phyloP scores from a whole-genome alignment of 192 early-diverging fungal genomes.

The Coemansia sp. region DNA sequence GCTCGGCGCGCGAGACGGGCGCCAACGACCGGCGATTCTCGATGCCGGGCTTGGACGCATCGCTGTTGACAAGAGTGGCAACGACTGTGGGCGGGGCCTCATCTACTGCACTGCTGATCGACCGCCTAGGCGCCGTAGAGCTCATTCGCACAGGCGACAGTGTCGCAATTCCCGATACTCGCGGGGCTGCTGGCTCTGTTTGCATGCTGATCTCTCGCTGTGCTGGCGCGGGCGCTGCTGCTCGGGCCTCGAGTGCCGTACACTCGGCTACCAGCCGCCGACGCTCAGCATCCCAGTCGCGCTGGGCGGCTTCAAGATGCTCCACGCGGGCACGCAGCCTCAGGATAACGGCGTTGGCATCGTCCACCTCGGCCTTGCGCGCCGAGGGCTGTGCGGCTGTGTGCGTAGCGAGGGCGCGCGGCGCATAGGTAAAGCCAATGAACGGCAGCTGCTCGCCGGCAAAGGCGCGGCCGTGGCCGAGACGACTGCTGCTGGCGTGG shows the following conservation, averaged over 20 bases:
- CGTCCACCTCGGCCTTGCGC: background rate
- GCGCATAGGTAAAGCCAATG: conserved; percentile 80
- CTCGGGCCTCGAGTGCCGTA: conserved; percentile 19
- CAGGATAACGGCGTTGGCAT: background rate
- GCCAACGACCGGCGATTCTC: conserved; percentile 25
- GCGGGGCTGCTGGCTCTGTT: background rate
- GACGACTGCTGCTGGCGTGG: conserved; percentile 54
- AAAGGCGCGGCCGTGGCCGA: conserved; percentile 62
- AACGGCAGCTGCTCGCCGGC: conserved; percentile 83
- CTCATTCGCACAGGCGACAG: conserved; percentile 21
- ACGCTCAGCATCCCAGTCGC: conserved; percentile 37
- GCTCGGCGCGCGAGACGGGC: conserved; percentile 42
- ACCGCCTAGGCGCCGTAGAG: conserved; percentile 41
- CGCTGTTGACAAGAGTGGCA: conserved; percentile 49
- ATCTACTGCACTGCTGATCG: conserved; percentile 40
- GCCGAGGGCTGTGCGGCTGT: background rate
- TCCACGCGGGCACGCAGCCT: conserved; percentile 24
- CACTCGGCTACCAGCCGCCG: conserved; percentile 22
- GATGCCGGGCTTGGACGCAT: conserved; percentile 9
- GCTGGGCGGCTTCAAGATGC: conserved; percentile 40
- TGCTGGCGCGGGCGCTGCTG: conserved; percentile 12
- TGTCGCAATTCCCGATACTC: conserved; percentile 3
- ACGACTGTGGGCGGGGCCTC: conserved; percentile 36
- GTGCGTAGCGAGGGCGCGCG: conserved; percentile 19
- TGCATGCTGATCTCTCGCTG: conserved; percentile 8